A percentile compares a stretch with the other conserved stretches of the same genome.
Evolutionary conservation across 495 filamentous ascomycete species (phyloP).

Genomic region (Neurospora sp.): DNA sequence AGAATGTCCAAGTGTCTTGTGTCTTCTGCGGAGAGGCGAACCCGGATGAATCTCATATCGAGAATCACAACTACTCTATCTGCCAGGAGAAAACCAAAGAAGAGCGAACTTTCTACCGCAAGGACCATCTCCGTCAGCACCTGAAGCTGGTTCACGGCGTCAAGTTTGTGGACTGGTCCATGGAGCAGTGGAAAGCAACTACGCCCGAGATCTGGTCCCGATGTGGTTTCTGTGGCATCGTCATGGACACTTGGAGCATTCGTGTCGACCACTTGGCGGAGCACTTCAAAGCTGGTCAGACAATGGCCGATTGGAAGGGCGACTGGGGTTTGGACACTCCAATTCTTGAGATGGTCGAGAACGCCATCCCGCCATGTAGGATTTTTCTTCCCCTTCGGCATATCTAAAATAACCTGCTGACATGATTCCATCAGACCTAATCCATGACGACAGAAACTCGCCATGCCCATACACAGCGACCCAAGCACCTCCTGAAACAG

Average conservation of each 20-base stretch:
- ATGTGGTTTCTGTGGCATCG: slow-evolving; percentile 59
- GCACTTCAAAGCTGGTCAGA: slow-evolving; percentile 57
- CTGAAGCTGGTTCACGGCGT: slow-evolving; percentile 66
- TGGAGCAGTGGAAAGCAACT: slow-evolving; percentile 59
- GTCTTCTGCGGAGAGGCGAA: slow-evolving; percentile 54
- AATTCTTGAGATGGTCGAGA: slow-evolving; percentile 49
- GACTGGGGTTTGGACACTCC: slow-evolving; percentile 59
- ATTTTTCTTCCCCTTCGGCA: slow-evolving; percentile 5
- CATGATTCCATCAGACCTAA: slow-evolving; percentile 31
- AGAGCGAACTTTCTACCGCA: slow-evolving; percentile 70
- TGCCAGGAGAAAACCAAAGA: slow-evolving; percentile 53
- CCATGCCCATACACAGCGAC: slow-evolving; percentile 35
- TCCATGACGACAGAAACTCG: slow-evolving; percentile 46
- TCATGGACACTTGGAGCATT: slow-evolving; percentile 51
- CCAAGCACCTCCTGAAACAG: slow-evolving; percentile 17
- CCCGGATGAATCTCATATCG: slow-evolving; percentile 51
- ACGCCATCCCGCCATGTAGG: slow-evolving; percentile 56
- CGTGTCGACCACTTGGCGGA: slow-evolving; percentile 55
- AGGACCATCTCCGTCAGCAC: slow-evolving; percentile 78
- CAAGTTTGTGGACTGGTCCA: slow-evolving; percentile 47
- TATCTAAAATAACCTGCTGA: slow-evolving; percentile 3
- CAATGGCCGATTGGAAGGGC: slow-evolving; percentile 63
- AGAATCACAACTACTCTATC: slow-evolving; percentile 58
- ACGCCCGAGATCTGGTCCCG: slow-evolving; percentile 52
- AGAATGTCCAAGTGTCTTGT: slow-evolving; percentile 45